These are phyloP conservation scores for Sechiopsis laciniata DNA, from an alignment of 306 rosid genomes.

Conservation along the genomic window DNA sequence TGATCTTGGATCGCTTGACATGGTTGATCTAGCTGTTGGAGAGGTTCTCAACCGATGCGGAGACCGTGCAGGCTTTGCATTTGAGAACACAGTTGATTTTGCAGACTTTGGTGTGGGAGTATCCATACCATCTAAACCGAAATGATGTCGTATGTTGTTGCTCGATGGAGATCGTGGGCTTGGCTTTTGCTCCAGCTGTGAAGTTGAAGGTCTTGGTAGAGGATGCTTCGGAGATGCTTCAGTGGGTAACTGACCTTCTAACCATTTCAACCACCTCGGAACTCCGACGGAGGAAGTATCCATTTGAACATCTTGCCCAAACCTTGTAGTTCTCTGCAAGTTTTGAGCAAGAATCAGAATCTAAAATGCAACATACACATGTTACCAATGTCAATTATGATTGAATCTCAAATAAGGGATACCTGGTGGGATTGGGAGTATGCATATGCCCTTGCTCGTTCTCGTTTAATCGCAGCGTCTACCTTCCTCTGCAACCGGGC, in stretches of 20 bases:
- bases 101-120: conserved; percentile 77
- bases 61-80: conserved; percentile 31
- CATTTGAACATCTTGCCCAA: conserved; percentile 48
- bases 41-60: conserved; percentile 9
- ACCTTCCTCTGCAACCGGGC: conserved; percentile 80
- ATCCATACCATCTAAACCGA: conserved; percentile 42
- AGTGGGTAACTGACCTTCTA: conserved; percentile 63
- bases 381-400: background rate
- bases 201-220: conserved; percentile 63
- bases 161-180: conserved; percentile 59
- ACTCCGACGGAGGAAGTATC: conserved; percentile 55
- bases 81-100: conserved; percentile 47
- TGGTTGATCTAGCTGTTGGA: conserved; percentile 46
- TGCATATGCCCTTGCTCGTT: conserved; percentile 92
- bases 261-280: conserved; percentile 99
- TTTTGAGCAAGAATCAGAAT: conserved; percentile 30
- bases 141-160: conserved; percentile 38
- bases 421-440: conserved; percentile 73
- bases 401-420: background rate
- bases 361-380: background rate
- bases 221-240: conserved; percentile 54
- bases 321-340: conserved; percentile 66
- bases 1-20: conserved; percentile 42
- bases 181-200: conserved; percentile 39
- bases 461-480: conserved; percentile 87